Conservation (phyloP, 371 early-diverging fungal genomes). For the Vairimorpha ceranae region DNA sequence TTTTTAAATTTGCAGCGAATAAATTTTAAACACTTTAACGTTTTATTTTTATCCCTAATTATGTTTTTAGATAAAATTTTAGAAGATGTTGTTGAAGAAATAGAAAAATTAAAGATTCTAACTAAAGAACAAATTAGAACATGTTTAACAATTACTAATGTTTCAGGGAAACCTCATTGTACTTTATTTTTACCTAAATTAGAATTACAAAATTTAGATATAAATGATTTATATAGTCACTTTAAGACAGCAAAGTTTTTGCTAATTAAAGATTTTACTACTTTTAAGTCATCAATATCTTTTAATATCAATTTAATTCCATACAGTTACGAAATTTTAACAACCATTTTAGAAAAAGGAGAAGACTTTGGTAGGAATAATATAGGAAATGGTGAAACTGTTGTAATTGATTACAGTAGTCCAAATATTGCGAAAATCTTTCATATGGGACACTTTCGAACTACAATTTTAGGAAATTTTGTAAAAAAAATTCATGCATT, state of each 20-base stretch:
- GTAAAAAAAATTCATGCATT: constrained; percentile 73
- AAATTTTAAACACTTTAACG: too few species aligned
- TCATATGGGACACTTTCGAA: constrained; percentile 95
- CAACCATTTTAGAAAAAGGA: constrained; percentile 20
- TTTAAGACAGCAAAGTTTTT: constrained; percentile 1
- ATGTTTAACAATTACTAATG: constrained; percentile 17
- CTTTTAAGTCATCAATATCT: constrained; percentile 14
- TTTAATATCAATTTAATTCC: constrained; percentile 45
- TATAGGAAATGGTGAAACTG: constrained; percentile 67
- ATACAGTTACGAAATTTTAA: constrained; percentile 30
- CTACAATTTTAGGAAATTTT: constrained; percentile 93
- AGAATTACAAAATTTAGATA: constrained; percentile 14
- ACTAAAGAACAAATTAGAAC: constrained; percentile 16
- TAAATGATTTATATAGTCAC: constrained; percentile 7
- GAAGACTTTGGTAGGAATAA: constrained; percentile 47
- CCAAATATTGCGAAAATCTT: constrained; percentile 99
- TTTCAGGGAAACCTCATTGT: constrained; percentile 35
- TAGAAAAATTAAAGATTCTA: constrained; percentile 16
- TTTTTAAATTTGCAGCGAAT: constrained; percentile 7
- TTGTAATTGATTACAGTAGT: constrained; percentile 82
- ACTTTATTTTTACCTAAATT: constrained; percentile 42
- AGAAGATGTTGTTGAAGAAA: constrained; percentile 10
- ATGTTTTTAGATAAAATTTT: constrained; percentile 41
- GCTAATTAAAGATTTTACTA: constrained; percentile 21
- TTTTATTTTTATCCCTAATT: not conserved